A percentile compares a stretch with the other conserved stretches of the same genome.
Evolutionary conservation across 2,329 filamentous ascomycete genomes (phyloP).

Genomic region (Trichophyton schoenleinii): DNA sequence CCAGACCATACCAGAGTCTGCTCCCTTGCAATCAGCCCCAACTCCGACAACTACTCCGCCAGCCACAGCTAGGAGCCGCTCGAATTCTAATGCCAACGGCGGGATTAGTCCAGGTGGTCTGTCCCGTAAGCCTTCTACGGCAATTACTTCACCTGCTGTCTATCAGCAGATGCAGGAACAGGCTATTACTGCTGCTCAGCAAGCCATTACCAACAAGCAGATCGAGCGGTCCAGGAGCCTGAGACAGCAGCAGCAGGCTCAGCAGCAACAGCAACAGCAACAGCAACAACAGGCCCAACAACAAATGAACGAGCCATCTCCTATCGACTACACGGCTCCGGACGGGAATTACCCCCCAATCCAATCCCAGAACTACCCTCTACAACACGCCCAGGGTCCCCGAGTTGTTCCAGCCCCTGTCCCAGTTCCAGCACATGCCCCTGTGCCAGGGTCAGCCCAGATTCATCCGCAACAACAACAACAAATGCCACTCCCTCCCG

Average conservation of each 20-base stretch:
- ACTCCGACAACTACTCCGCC: too few relatives aligned
- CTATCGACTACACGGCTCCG: neutral
- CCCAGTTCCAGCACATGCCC: neutral
- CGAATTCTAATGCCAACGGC: conserved; percentile 51
- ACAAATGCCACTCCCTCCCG: conserved; percentile 12
- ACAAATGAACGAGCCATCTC: neutral
- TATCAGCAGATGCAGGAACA: conserved; percentile 67
- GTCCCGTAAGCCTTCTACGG: conserved; percentile 25
- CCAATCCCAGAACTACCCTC: neutral
- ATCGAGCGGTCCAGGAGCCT: conserved; percentile 64
- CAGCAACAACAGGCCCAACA: conserved; percentile 24
- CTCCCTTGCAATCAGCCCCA: conserved; percentile 35
- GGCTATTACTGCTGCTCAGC: conserved; percentile 66
- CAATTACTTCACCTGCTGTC: conserved; percentile 30
- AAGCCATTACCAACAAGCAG: conserved; percentile 57
- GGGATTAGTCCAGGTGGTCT: conserved; percentile 9
- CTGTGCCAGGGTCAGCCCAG: conserved; percentile 9
- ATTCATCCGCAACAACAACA: neutral
- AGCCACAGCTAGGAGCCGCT: conserved; percentile 49
- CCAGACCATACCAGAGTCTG: conserved; percentile 42
- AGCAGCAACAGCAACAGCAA: conserved; percentile 36
- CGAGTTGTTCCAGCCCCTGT: neutral
- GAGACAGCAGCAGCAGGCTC: conserved; percentile 43
- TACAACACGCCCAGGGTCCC: conserved; percentile 7
- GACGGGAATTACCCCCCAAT: conserved; percentile 19